Evolutionary conservation across 78 protist species (phyloP), one percentile per base, ranked within the genome.

Genomic region (Dictyostelium firmibasis): DNA sequence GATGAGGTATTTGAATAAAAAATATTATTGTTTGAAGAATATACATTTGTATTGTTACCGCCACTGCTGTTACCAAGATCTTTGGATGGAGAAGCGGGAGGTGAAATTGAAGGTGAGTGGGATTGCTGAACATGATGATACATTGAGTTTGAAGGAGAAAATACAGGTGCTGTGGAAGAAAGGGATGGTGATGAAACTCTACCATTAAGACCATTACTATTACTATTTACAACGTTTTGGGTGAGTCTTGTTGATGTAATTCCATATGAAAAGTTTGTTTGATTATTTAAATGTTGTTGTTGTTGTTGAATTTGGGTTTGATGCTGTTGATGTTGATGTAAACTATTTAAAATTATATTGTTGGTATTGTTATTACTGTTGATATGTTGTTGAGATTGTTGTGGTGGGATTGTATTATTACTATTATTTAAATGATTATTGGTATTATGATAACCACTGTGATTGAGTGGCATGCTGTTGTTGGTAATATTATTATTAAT

Each of bases 21-120:
- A 8, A 41, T 3, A 6, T 35, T 25, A 50, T 44, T 50, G 62
- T 50, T 64, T 57, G 20, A 31, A 33, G 84, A 86, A 86, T 86
- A 86, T 86, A 86, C 92, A 86, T 85, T 85, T 33, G 57, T 35
- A 64, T 76, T 74, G 70, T 43, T 74, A 77, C 23, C 18, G 29
- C 13, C 41, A 20, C 74, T 84, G 31, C 74, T 84, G 31, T 27
- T 41, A 23, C 20, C 29, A 36, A 38, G 31, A 74, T 85, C 91
- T 74, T 85, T 85, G 5, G 91, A 64, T 18, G 93, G 85, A 60
- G 85, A 78, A 6, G 85, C 60, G 29, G 92, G 92, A 77, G 83
- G 92, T 4, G 92, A 86, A 14, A 86, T 33, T 23, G 67, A 29
- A 14, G 43, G 53, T 4, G 20, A 60, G 14, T 16, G 41, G 38